Evolutionary conservation across 352 stramenopile genomes (phyloP), one percentile per base, ranked within the genome.

Genomic region (Aphanomyces stellatus): DNA sequence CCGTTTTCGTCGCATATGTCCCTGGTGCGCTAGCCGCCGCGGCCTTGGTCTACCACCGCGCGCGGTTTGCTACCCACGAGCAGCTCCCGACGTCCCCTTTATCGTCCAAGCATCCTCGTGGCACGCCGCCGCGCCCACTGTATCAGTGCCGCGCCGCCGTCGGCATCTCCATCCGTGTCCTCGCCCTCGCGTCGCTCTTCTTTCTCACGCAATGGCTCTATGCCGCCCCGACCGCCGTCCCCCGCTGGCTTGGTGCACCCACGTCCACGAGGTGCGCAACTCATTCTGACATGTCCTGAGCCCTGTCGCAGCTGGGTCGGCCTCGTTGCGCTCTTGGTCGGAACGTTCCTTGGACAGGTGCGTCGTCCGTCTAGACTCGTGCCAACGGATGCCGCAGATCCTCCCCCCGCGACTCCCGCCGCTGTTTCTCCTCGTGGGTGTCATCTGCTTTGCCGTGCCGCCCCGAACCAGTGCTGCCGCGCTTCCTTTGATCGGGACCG

Each of bases 181-280:
- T 64, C 24, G 42, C 40, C 30, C 24, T 67, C 24, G 3, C 41
- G n/a, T 25, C 24, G 7, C 28, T 67, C 25, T 10, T 67, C 7
- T 67, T 67, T 27, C n/a, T 67, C 17, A 67, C 60, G 10, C 60
- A 67, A 7, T 67, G 60, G 60, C 27, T 67, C 8, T 57, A 34
- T 28, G 28, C 37, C 0, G 22, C 40, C 8, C 60, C 60, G 24
- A 67, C 60, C 10, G 27, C 41, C 17, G 13, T 67, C 22, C 19
- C 60, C 4, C 40, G 60, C 6, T 67, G 60, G 60, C 19, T 67
- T 37, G 60, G 60, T 24, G 60, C 51, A 15, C n/a, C 40, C 6
- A 49, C 40, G 6, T 17, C 31, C 5, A 57, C 22, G 40, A 51
- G 60, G 60, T 67, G 34, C n/a, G 17, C 5, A 11, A 0, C 41